These are phyloP conservation scores for Lactarius akahatsu DNA, from an alignment of 768 basidiomycete species.

Conservation along the genomic window DNA sequence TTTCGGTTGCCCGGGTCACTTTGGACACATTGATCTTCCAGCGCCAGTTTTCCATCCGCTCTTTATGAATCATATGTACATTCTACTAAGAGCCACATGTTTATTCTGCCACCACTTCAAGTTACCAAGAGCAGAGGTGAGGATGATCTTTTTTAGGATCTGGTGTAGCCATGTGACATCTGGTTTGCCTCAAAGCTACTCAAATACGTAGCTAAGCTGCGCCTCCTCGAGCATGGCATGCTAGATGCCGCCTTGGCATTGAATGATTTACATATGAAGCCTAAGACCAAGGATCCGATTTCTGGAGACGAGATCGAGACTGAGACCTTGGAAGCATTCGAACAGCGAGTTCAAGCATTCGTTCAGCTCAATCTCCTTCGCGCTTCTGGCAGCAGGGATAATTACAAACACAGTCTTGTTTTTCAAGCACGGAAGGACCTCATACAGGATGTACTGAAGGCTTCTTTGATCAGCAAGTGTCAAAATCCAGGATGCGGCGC, in stretches of 20 bases:
- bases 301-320: conserved; percentile 44
- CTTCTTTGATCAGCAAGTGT: conserved; percentile 68
- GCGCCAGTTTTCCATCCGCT: conserved; percentile 95
- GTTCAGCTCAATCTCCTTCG: conserved; percentile 51
- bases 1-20: conserved; percentile 96
- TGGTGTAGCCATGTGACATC: conserved; percentile 10
- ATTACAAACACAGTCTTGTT: conserved; percentile 86
- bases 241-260: conserved; percentile 76
- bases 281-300: conserved; percentile 35
- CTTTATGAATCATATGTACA: conserved; percentile 90
- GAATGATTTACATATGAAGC: conserved; percentile 59
- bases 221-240: conserved; percentile 86
- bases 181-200: conserved; percentile 50
- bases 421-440: conserved; percentile 84
- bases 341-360: conserved; percentile 61
- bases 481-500: conserved; percentile 73
- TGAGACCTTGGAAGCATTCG: conserved; percentile 56
- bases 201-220: conserved; percentile 84
- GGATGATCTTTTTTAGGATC: conserved; percentile 32
- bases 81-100: conserved; percentile 83
- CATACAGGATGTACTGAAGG: conserved; percentile 78
- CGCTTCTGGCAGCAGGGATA: conserved; percentile 62
- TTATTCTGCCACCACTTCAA: conserved; percentile 95
- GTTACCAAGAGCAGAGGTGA: conserved; percentile 66
- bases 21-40: conserved; percentile 95